Evolutionary conservation across 371 early-diverging fungal genomes (phyloP), one percentile per base, ranked within the genome.

Genomic region (Mortierella sp.): DNA sequence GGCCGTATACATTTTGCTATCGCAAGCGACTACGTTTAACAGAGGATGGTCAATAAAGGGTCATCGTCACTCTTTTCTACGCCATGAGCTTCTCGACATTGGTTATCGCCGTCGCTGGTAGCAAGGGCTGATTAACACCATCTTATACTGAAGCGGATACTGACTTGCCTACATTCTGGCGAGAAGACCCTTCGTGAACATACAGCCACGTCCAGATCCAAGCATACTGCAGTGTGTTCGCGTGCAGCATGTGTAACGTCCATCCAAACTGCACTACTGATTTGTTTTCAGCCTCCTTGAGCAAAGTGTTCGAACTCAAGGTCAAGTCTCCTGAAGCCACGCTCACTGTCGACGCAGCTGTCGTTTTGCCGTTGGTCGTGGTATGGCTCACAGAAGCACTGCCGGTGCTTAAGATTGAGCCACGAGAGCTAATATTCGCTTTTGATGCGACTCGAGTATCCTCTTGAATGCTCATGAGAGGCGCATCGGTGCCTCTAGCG

Each of bases 181-280:
- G 43, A 4, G 75, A 73, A 0, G 75, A 69, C 21, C 69, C 69
- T 24, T 60, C 51, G 28, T 69, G 69, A 5, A n/a, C 15, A 28
- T 64, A 58, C 3, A 61, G 26, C 76, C 76, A 69, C 3, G 46
- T 48, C 76, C 76, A 75, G 11, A 75, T 75, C 76, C 76, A 75
- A 15, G 76, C 76, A 42, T 64, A 75, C 32, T 75, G 76, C 41
- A 60, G 41, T 5, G 69, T 75, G 34, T 75, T 75, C 14, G 65
- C 69, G 26, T 75, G 76, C 6, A 60, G 60, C 48, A 75, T 24
- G 31, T 69, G 69, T 14, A 75, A 26, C 15, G 76, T 75, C 76
- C 76, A 75, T 48, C 76, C 76, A 50, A 69, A 75, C 26, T 75
- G 76, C 3, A 75, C 69, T 1, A 52, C 61, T 5, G 57, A 31